Conservation (phyloP, 129 eudicot species). For the Flaveria trinervia region DNA sequence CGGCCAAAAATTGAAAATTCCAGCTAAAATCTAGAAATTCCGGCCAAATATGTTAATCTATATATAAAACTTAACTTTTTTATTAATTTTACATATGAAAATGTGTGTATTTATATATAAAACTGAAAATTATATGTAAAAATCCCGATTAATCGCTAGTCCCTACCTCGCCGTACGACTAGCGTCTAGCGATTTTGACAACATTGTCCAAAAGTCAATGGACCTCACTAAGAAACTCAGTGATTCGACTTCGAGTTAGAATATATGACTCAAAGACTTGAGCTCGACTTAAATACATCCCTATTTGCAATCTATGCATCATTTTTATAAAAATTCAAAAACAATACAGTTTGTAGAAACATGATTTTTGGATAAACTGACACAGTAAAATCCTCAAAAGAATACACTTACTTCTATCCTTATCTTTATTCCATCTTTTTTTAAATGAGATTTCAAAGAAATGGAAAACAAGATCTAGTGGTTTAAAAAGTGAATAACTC, state of each 20-base stretch:
- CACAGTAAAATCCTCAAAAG: slow-evolving; percentile 7
- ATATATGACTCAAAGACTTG: not conserved
- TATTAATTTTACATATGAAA: too few relatives aligned
- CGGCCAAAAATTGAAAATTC: too few relatives aligned
- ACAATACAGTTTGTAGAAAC: not conserved
- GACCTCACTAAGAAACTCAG: not conserved
- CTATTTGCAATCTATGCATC: slow-evolving; percentile 6
- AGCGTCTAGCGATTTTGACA: too few relatives aligned
- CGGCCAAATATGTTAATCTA: too few relatives aligned
- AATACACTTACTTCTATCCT: not conserved
- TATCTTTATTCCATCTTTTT: slow-evolving; percentile 1
- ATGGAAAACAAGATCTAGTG: slow-evolving; percentile 8
- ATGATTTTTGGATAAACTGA: not conserved
- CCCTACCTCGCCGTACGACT: too few relatives aligned
- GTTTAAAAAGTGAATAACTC: not conserved
- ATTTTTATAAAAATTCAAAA: not conserved
- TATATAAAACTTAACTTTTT: too few relatives aligned
- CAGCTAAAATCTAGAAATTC: too few relatives aligned
- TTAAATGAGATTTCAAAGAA: not conserved
- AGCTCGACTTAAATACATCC: not conserved
- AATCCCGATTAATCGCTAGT: too few relatives aligned
- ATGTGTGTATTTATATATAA: too few relatives aligned
- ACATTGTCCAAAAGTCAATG: not conserved
- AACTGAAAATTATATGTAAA: too few relatives aligned
- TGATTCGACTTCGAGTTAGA: not conserved